Evolutionary conservation across 352 stramenopile species (phyloP), one percentile per base, ranked within the genome.

Genomic region (Phytophthora hybrid): DNA sequence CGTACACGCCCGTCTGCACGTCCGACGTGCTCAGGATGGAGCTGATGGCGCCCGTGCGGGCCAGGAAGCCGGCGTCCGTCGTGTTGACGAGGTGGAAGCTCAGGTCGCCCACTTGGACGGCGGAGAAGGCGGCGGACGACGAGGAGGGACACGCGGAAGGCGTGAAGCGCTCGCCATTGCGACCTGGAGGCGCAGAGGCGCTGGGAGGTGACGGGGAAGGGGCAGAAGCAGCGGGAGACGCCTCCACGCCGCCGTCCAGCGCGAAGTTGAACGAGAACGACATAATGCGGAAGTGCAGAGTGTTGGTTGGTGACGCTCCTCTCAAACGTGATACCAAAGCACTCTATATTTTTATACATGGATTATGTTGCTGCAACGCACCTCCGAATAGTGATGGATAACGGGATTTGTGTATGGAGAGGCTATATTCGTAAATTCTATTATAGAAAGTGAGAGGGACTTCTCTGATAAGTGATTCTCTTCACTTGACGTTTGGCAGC

Each of bases 1-100:
- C 90, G 59, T 96, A 96, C 29, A 96, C 87, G 49, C 88, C 87
- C 9, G 81, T 85, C 59, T 95, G 70, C 18, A 96, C 72, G 55
- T 96, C 90, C 0, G 87, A 93, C 5, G 86, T 90, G 31, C 76
- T 92, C 41, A 96, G 64, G 8, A 95, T 88, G 9, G 80, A 83
- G 59, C 77, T 76, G 26, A 96, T 93, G 18, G 71, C 70, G 47
- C 88, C 89, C 8, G 85, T 93, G 23, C 76, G 77, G 9, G 74
- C 69, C 37, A 88, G 65, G 58, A 93, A 93, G 29, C 58, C 63
- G 9, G 74, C 56, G 56, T 89, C 74, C 2, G 74, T 87, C 21
- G 88, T 90, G 62, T 91, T 90, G 49, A 93, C 81, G 44, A 92
- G 85, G 41, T 91, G 74, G 55, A 91, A 93, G 49, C 75, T 69